phyloP scores from a whole-genome alignment of 169 alveolate genomes.

The Plasmodium cynomolgi region DNA sequence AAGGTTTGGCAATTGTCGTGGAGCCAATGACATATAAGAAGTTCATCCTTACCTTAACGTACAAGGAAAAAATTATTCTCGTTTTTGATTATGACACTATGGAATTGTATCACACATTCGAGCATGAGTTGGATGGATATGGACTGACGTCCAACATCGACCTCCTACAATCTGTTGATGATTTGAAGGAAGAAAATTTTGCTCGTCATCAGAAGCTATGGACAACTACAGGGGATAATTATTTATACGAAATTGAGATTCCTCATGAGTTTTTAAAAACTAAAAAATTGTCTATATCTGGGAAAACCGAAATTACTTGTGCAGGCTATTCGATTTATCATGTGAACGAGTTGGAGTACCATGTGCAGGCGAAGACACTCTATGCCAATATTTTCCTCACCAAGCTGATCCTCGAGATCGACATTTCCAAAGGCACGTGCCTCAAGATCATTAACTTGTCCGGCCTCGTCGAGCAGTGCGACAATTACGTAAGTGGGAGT shows the following conservation, averaged over 20 bases:
- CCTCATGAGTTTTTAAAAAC: constrained; percentile 51
- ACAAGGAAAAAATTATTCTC: constrained; percentile 72
- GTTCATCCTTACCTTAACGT: constrained; percentile 74
- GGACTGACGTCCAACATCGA: constrained; percentile 80
- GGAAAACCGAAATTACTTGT: constrained; percentile 48
- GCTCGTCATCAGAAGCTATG: constrained; percentile 75
- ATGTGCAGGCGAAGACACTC: constrained; percentile 56
- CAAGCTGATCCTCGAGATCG: constrained; percentile 71
- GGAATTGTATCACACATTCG: constrained; percentile 30
- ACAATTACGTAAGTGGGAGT: constrained; percentile 16
- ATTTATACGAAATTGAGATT: constrained; percentile 65
- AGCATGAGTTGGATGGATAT: constrained; percentile 71
- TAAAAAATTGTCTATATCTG: constrained; percentile 20
- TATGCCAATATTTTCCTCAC: constrained; percentile 77
- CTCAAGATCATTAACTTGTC: constrained; percentile 62
- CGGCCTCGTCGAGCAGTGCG: constrained; percentile 22
- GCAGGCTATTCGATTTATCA: constrained; percentile 55
- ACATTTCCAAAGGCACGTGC: constrained; percentile 57
- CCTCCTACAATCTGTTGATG: background rate
- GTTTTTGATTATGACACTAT: constrained; percentile 75
- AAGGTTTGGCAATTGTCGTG: constrained; percentile 77
- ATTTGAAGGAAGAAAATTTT: constrained; percentile 26
- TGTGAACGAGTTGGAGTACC: constrained; percentile 79
- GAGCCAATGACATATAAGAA: constrained; percentile 78
- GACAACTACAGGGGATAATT: constrained; percentile 78